phyloP scores from a whole-genome alignment of 805 yeast species.

The Diddensiella transvaalensis region DNA sequence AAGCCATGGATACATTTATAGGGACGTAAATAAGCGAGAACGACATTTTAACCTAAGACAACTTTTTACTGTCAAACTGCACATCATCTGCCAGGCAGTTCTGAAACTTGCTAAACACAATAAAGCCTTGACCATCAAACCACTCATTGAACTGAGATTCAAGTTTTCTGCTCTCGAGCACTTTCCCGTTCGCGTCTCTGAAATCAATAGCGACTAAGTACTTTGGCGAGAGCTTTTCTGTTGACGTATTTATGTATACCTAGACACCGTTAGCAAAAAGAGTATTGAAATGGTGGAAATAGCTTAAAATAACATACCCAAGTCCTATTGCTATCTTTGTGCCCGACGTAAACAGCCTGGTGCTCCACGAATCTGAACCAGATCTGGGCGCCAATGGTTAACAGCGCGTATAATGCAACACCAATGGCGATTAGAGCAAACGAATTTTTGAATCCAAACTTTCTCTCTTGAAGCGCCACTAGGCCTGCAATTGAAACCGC shows the following conservation, averaged over 20 bases:
- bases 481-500: constrained; percentile 31
- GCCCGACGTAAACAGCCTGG: constrained; percentile 30
- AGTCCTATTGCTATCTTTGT: constrained; percentile 20
- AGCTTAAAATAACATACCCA: neutral
- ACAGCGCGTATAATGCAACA: constrained; percentile 27
- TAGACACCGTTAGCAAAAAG: too few species aligned
- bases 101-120: constrained; percentile 22
- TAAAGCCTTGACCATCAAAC: constrained; percentile 25
- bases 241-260: constrained; percentile 11
- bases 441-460: constrained; percentile 31
- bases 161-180: neutral
- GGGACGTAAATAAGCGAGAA: neutral
- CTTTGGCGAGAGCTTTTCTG: constrained; percentile 18
- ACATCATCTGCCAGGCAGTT: constrained; percentile 3
- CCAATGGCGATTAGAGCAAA: constrained; percentile 28
- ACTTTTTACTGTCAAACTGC: neutral
- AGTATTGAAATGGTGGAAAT: neutral
- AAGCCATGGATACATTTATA: constrained; percentile 16
- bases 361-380: constrained; percentile 30
- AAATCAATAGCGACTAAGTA: constrained; percentile 21
- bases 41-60: neutral
- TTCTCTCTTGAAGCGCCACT: constrained; percentile 28
- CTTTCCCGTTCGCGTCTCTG: constrained; percentile 14
- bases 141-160: constrained; percentile 21
- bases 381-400: constrained; percentile 23